These are phyloP conservation scores for Beta corolliflora DNA, from an alignment of 179 eudicot species.

Conservation along the genomic window DNA sequence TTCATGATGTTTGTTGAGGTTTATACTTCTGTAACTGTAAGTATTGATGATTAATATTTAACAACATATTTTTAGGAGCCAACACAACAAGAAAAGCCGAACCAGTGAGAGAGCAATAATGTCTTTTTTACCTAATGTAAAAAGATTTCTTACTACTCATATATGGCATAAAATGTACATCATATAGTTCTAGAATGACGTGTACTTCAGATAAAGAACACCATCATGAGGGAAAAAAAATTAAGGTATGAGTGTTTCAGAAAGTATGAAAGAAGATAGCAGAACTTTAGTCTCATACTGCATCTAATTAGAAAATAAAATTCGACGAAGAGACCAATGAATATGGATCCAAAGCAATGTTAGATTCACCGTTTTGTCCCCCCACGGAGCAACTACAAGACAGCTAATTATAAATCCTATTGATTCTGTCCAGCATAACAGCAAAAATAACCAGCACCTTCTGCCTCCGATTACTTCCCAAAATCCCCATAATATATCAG, in stretches of 20 bases:
- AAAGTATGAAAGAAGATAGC: not conserved
- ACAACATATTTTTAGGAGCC: not conserved
- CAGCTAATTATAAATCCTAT: not conserved
- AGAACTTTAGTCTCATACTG: not conserved
- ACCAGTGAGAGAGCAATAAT: too few relatives aligned
- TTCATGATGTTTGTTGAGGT: not conserved
- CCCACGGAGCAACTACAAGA: not conserved
- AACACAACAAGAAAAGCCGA: not conserved
- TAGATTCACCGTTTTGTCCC: too few relatives aligned
- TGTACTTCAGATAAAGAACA: not conserved
- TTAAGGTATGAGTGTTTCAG: not conserved
- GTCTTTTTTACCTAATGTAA: not conserved
- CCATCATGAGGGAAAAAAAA: not conserved
- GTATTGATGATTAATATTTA: too few relatives aligned
- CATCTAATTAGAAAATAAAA: too few relatives aligned
- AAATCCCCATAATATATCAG: too few relatives aligned
- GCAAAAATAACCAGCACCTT: not conserved
- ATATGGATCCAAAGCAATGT: too few relatives aligned
- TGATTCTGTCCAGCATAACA: not conserved
- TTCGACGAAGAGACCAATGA: not conserved
- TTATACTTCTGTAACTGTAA: too few relatives aligned
- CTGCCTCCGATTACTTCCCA: not conserved
- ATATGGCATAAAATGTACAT: not conserved
- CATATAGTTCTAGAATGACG: not conserved
- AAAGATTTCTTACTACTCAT: too few relatives aligned